Base-by-base conservation (phyloP, 1,284 basidiomycete species). In the Meripilus lineatus region DNA sequence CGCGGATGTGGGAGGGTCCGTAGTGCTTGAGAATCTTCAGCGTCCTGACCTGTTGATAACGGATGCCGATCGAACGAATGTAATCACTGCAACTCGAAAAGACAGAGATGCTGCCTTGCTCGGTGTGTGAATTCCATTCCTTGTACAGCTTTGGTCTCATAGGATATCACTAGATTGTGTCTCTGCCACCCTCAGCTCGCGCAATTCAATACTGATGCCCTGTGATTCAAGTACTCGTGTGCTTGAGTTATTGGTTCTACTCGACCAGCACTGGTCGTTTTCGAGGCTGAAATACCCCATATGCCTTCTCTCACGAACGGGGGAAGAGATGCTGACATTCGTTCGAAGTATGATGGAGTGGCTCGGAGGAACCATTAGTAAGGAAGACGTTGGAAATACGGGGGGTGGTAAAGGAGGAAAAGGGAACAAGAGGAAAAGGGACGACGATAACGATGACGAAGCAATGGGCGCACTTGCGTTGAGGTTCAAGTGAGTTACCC, bases 311-410 rank as follows among this genome's bases (percentile, higher is more conserved):
- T 91, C 89, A 47, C 77, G 84, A 25, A 95, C 92, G 1, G 93
- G 89, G 2, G 82, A 86, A 51, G 95, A 99, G 64, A 95, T 98
- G 82, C 70, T 98, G 30, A 89, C 90, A 2, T 93, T 95, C 56
- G 91, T 96, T 14, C 73, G 93, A 45, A 95, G 91, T 71, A 89
- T 99, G 84, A 95, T 98, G 80, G 96, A 98, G 63, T 99, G 95
- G 94, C 84, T 98, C 56, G 93, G 94, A 13, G 92, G 93, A 6
- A 91, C 90, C 1, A 85, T 96, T 50, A 91, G 84, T 55, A 91
- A 91, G 58, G 87, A 91, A 55, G 89, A 92, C 48, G 83, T 88
- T 0, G 89, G 87, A 3, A 87, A 89, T 58, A 84, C 87, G 21
- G 77, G 77, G 2, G 68, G 66, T 40, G 60, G 70, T 6, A 66